Evolutionary conservation across 2,329 filamentous ascomycete species (phyloP).

Genomic region (Fusarium denticulatum): DNA sequence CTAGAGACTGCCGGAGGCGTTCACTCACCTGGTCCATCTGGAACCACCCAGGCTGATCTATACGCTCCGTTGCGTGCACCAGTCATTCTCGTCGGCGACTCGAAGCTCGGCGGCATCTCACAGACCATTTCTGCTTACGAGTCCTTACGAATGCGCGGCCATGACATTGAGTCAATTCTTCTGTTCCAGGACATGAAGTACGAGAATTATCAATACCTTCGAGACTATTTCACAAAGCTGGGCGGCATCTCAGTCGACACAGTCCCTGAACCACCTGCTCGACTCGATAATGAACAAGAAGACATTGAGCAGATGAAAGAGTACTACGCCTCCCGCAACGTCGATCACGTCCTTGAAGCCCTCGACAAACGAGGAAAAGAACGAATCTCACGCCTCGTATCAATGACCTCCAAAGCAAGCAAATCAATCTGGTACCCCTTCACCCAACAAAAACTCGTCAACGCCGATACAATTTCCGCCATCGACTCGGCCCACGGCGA

Average conservation of each 20-base stretch:
- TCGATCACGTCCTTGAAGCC: constrained; percentile 58
- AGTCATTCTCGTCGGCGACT: constrained; percentile 78
- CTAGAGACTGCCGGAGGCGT: constrained; percentile 87
- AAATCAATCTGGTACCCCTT: constrained; percentile 86
- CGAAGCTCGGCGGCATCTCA: constrained; percentile 81
- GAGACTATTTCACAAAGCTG: constrained; percentile 71
- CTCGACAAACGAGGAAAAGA: constrained; percentile 64
- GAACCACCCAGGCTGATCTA: constrained; percentile 79
- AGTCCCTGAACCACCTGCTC: constrained; percentile 68
- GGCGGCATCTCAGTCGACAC: constrained; percentile 66
- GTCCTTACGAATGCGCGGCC: constrained; percentile 79
- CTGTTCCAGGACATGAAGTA: constrained; percentile 75
- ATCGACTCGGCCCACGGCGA: constrained; percentile 86
- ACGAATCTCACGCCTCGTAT: constrained; percentile 68
- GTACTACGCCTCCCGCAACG: constrained; percentile 67
- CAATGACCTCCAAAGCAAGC: constrained; percentile 70
- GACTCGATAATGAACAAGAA: constrained; percentile 49
- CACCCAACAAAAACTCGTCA: constrained; percentile 77
- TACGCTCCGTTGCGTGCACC: constrained; percentile 80
- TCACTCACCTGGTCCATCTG: constrained; percentile 80
- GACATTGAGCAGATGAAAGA: constrained; percentile 67
- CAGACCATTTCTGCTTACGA: constrained; percentile 84
- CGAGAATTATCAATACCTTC: constrained; percentile 74
- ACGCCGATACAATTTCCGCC: constrained; percentile 70
- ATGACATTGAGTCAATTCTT: constrained; percentile 76